Conservation (phyloP, 225 moss, liverwort and hornwort species). For the Rhytidiadelphus loreus region DNA sequence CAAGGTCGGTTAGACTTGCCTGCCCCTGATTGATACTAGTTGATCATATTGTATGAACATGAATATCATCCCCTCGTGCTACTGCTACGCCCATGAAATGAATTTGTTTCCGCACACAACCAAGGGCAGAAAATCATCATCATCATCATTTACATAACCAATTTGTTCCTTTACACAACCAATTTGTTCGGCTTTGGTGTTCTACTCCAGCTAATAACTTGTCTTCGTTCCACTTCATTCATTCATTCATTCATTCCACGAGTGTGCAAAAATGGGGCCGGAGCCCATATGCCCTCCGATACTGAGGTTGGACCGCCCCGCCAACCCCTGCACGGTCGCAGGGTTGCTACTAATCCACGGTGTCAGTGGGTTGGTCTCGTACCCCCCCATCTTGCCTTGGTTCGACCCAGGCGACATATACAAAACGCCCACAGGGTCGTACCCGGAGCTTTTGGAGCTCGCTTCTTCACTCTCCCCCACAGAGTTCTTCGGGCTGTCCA, state of each 20-base stretch:
- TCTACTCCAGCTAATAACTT: not conserved
- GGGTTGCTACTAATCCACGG: conserved; percentile 62
- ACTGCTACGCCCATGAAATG: conserved; percentile 25
- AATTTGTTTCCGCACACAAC: conserved; percentile 35
- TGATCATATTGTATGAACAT: conserved; percentile 32
- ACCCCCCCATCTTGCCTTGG: conserved; percentile 33
- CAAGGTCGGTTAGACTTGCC: not conserved
- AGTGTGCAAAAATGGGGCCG: conserved; percentile 91
- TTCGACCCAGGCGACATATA: conserved; percentile 46
- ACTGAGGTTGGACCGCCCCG: conserved; percentile 50
- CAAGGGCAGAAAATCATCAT: conserved; percentile 33
- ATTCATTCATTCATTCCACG: conserved; percentile 57
- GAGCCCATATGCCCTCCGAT: conserved; percentile 67
- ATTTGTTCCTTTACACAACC: conserved; percentile 15
- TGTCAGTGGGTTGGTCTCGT: conserved; percentile 56
- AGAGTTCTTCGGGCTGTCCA: conserved; percentile 36
- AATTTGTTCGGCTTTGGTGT: not conserved
- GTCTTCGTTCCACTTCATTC: not conserved
- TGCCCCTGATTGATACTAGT: not conserved
- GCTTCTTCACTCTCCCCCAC: conserved; percentile 78
- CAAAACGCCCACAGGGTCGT: conserved; percentile 67
- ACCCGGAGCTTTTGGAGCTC: conserved; percentile 73
- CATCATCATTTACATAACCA: not conserved
- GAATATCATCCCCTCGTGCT: conserved; percentile 19
- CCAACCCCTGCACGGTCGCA: conserved; percentile 46